Evolutionary conservation across 2,329 filamentous ascomycete genomes (phyloP).

Genomic region (Aspergillus uvarum): DNA sequence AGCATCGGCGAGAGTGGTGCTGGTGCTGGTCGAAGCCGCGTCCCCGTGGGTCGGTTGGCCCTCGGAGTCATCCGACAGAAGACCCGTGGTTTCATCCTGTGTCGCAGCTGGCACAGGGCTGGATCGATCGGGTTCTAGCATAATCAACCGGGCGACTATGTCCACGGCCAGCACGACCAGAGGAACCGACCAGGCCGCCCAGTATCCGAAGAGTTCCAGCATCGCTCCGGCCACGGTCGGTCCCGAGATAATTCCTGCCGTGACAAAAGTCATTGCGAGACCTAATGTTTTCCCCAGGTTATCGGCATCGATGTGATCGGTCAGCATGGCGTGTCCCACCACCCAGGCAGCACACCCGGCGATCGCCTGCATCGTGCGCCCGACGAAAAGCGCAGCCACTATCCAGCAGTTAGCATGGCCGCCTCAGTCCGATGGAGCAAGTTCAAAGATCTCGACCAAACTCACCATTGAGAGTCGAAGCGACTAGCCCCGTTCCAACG

Average conservation of each 20-base stretch:
- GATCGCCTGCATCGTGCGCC: constrained; percentile 31
- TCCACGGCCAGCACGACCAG: constrained; percentile 30
- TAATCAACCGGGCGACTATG: constrained; percentile 28
- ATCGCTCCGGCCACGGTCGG: constrained; percentile 31
- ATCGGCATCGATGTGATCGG: constrained; percentile 28
- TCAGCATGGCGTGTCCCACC: constrained; percentile 30
- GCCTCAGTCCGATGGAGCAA: not conserved
- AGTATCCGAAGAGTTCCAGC: constrained; percentile 32
- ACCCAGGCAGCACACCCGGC: constrained; percentile 34
- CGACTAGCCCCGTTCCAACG: constrained; percentile 27
- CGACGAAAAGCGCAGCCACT: constrained; percentile 22
- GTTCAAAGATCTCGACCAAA: not conserved
- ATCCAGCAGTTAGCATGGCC: constrained; percentile 7
- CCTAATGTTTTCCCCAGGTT: constrained; percentile 30
- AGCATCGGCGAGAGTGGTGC: not conserved
- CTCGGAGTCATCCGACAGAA: not conserved
- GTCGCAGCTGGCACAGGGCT: not conserved
- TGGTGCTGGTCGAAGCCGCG: not conserved
- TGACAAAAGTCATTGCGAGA: constrained; percentile 25
- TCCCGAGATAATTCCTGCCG: constrained; percentile 28
- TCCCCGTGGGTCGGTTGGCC: not conserved
- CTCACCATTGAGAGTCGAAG: constrained; percentile 22
- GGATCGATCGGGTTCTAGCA: constrained; percentile 25
- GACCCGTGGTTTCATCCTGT: not conserved
- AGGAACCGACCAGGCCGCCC: constrained; percentile 31